Evolutionary conservation across 73 alveolate species (phyloP).

Genomic region (Paramecium octaurelia): DNA sequence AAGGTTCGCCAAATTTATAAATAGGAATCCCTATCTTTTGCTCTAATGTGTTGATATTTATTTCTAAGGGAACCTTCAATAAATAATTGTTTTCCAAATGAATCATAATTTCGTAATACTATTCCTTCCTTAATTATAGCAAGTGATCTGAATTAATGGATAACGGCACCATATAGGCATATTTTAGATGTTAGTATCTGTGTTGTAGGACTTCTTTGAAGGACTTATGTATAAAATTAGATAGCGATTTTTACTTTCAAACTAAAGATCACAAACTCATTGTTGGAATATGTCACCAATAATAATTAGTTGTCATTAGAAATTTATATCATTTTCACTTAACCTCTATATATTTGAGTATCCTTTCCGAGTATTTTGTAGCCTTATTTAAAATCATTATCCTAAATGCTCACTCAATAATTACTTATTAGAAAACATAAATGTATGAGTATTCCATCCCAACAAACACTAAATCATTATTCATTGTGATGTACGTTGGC

Average conservation of each 20-base stretch:
- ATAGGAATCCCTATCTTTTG: background rate
- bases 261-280: background rate
- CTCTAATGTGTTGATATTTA: background rate
- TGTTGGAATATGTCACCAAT: background rate
- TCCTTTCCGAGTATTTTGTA: constrained; percentile 9
- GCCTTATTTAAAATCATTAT: constrained; percentile 7
- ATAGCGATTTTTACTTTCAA: background rate
- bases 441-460: constrained; percentile 2
- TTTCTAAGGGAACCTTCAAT: constrained; percentile 1
- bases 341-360: background rate
- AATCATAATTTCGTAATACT: background rate
- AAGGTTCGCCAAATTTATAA: constrained; percentile 28
- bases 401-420: background rate
- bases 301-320: background rate
- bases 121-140: background rate
- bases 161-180: background rate
- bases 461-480: background rate
- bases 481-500: background rate
- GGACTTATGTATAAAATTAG: background rate
- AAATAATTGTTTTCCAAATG: constrained; percentile 3
- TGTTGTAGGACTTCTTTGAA: background rate
- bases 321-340: background rate
- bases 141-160: background rate
- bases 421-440: background rate
- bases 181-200: background rate